Evolutionary conservation across 495 filamentous ascomycete species (phyloP).

Genomic region (Xylaria palmicola): DNA sequence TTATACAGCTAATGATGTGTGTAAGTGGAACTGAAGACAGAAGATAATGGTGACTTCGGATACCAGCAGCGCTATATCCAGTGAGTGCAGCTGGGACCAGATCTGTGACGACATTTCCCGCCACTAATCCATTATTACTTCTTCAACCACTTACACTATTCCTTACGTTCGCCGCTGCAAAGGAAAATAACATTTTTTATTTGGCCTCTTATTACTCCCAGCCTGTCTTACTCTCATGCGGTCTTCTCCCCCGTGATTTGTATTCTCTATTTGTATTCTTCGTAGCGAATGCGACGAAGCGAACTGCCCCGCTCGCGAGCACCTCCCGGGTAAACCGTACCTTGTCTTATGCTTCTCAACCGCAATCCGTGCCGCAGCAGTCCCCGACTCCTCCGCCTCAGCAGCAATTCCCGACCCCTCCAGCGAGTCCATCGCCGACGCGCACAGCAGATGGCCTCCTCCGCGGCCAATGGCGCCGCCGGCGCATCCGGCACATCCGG

Average conservation of each 20-base stretch:
- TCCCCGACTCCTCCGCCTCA: neutral
- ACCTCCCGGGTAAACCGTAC: neutral
- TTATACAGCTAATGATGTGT: neutral
- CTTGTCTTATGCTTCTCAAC: neutral
- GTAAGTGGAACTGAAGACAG: neutral
- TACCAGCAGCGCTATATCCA: neutral
- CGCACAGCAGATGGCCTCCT: slow-evolving; percentile 25
- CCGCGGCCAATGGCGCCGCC: slow-evolving; percentile 25
- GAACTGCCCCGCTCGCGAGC: neutral
- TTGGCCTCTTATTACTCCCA: neutral
- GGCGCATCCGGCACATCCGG: slow-evolving; percentile 32
- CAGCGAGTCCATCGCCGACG: slow-evolving; percentile 19
- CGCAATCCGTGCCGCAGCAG: neutral
- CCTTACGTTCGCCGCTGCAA: neutral
- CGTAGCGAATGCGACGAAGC: neutral
- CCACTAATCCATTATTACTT: neutral
- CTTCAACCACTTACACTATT: neutral
- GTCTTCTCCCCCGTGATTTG: neutral
- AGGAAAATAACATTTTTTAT: neutral
- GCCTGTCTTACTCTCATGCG: neutral
- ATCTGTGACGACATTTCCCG: slow-evolving; percentile 13
- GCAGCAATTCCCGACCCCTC: neutral
- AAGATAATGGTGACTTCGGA: too few relatives aligned
- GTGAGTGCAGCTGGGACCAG: neutral
- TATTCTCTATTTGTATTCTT: neutral